phyloP scores from a whole-genome alignment of 768 basidiomycete species.

The Boletus eberwhitei region DNA sequence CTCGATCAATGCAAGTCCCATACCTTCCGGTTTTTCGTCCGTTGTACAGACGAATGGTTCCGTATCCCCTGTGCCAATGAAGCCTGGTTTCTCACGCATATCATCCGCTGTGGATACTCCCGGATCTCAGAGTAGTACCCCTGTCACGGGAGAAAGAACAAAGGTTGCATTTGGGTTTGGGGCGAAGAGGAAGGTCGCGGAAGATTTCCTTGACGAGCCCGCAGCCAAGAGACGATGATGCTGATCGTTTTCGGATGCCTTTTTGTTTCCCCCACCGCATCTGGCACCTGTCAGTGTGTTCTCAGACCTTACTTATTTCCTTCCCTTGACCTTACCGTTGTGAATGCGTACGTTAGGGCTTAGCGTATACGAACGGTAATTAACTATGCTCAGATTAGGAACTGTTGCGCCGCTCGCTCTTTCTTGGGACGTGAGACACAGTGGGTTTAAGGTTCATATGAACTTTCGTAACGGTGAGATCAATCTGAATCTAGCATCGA shows the following conservation, averaged over 20 bases:
- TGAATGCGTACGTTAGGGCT: neutral
- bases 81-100: constrained; percentile 76
- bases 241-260: neutral
- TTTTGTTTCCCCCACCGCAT: neutral
- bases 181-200: constrained; percentile 74
- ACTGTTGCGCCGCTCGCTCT: neutral
- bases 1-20: constrained; percentile 40
- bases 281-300: neutral
- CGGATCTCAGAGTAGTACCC: constrained; percentile 44
- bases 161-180: constrained; percentile 79
- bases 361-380: neutral
- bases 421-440: neutral
- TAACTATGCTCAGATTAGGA: neutral
- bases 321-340: neutral
- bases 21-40: constrained; percentile 37
- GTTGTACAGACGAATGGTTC: constrained; percentile 30
- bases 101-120: constrained; percentile 53
- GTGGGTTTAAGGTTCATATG: neutral
- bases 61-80: constrained; percentile 59
- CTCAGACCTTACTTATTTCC: neutral
- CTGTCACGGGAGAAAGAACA: constrained; percentile 60
- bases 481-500: no score
- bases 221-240: constrained; percentile 53
- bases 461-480: neutral
- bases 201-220: constrained; percentile 65